Evolutionary conservation across 768 basidiomycete genomes (phyloP).

Genomic region (Amanita pseudoporphyria): DNA sequence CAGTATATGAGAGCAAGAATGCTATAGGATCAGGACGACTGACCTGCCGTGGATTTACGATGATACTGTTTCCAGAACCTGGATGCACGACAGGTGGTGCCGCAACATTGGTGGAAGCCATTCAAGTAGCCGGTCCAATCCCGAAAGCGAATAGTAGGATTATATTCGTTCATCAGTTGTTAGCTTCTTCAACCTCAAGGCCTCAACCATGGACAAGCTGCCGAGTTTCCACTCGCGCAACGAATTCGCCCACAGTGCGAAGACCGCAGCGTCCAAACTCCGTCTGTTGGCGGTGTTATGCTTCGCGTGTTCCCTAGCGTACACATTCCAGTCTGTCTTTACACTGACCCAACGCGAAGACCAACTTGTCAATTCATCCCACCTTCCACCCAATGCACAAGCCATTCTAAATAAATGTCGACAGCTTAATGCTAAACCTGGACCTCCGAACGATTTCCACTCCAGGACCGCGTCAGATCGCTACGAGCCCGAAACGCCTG

Average conservation of each 20-base stretch:
- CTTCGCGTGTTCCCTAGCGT: constrained; percentile 17
- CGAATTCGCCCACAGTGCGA: neutral
- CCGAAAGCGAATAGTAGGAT: neutral
- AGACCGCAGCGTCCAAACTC: constrained; percentile 11
- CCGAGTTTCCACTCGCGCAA: constrained; percentile 12
- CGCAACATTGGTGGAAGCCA: constrained; percentile 15
- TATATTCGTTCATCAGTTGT: neutral
- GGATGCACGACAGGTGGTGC: constrained; percentile 54
- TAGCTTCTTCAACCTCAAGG: neutral
- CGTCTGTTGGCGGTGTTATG: constrained; percentile 17
- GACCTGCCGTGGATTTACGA: constrained; percentile 56
- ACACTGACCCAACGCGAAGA: constrained; percentile 9
- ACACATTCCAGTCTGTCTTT: constrained; percentile 16
- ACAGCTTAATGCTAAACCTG: constrained; percentile 34
- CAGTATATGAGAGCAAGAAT: neutral
- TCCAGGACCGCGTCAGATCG: constrained; percentile 44
- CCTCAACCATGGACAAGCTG: constrained; percentile 23
- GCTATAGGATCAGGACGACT: neutral
- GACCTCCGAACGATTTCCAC: constrained; percentile 34
- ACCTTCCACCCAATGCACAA: constrained; percentile 28
- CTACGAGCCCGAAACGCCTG: constrained; percentile 48
- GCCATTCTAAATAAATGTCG: constrained; percentile 43
- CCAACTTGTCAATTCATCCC: constrained; percentile 7
- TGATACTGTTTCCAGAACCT: constrained; percentile 52
- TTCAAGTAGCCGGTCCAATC: constrained; percentile 11